Evolutionary conservation across 192 early-diverging fungal species (phyloP).

Genomic region (Rhizophlyctis rosea): DNA sequence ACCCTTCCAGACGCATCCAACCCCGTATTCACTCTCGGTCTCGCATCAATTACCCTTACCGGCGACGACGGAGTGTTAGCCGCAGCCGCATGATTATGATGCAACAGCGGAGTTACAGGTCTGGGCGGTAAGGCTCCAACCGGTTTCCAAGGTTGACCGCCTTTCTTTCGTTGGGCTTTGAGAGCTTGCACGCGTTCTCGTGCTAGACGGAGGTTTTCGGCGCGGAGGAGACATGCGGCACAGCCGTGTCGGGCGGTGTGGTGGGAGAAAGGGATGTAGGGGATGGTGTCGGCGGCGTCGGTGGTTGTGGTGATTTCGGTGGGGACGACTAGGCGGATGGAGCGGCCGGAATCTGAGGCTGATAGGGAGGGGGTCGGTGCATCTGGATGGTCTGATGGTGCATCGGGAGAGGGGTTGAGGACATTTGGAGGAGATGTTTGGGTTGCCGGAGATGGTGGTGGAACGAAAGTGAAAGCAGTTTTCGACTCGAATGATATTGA

Average conservation of each 20-base stretch:
- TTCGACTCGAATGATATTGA: no score
- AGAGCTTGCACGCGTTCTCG: conserved; percentile 13
- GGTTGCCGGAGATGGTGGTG: no score
- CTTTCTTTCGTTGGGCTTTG: conserved; percentile 2
- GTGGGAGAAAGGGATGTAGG: conserved; percentile 23
- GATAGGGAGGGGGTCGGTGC: no score
- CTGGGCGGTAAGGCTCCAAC: conserved; percentile 2
- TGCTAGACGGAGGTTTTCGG: conserved; percentile 23
- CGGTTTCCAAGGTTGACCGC: conserved; percentile 2
- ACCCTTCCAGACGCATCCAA: not conserved
- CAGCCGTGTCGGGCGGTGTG: conserved; percentile 11
- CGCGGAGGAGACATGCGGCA: conserved; percentile 24
- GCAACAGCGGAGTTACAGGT: not conserved
- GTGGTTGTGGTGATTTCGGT: no score
- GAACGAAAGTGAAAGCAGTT: no score
- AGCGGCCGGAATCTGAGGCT: no score
- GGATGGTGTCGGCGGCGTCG: no score
- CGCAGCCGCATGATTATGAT: not conserved
- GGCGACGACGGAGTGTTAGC: not conserved
- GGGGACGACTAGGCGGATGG: no score
- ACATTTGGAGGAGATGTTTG: no score
- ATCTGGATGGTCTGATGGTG: no score
- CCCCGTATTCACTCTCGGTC: not conserved
- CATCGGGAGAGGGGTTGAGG: no score
- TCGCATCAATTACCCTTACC: not conserved